Percentiles rank a stretch among this genome's conserved stretches.
Conservation (phyloP, 768 basidiomycete genomes). For the Mycena venus region DNA sequence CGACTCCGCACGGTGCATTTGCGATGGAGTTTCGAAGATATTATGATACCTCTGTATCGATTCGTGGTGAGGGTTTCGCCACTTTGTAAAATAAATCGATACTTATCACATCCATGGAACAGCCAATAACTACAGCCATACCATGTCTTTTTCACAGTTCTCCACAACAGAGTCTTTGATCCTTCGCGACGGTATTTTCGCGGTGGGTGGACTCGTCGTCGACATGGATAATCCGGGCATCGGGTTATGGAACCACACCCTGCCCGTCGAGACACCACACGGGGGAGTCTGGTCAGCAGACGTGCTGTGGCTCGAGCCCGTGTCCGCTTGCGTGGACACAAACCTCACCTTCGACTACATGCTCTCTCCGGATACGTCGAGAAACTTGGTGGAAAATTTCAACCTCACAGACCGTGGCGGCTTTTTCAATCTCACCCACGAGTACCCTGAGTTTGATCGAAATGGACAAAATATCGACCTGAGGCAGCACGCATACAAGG, state of each 20-base stretch:
- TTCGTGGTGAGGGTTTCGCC: neutral
- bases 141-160: neutral
- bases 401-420: constrained; percentile 26
- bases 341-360: constrained; percentile 40
- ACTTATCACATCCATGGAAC: neutral
- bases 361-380: neutral
- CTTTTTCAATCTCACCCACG: constrained; percentile 7
- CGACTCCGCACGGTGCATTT: neutral
- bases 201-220: constrained; percentile 33
- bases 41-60: neutral
- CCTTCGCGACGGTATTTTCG: constrained; percentile 34
- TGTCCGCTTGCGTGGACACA: constrained; percentile 36
- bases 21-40: neutral
- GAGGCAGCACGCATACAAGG: neutral
- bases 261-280: neutral
- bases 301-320: constrained; percentile 38
- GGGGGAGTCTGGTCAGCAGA: constrained; percentile 38
- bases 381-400: neutral
- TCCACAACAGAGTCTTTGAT: constrained; percentile 33
- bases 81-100: neutral
- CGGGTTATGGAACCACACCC: constrained; percentile 33
- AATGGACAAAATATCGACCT: neutral
- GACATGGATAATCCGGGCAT: constrained; percentile 36
- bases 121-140: constrained; percentile 10
- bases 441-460: neutral